A percentile compares a stretch with the other conserved stretches of the same genome.
Conservation (phyloP, 768 basidiomycete species). For the Cystobasidium tubakii region DNA sequence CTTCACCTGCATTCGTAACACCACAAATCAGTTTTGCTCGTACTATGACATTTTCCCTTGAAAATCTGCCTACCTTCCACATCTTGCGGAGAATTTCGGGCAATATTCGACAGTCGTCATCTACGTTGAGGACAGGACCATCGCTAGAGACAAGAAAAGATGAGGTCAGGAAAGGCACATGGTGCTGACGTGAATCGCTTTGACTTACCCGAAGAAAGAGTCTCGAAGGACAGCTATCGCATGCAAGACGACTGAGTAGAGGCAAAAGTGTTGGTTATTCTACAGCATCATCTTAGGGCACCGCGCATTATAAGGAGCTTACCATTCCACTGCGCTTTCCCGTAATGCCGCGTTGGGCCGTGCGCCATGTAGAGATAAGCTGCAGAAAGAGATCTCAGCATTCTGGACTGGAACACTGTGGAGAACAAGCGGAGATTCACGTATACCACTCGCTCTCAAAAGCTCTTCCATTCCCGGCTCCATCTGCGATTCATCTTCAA, state of each 20-base stretch:
- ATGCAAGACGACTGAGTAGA: constrained; percentile 18
- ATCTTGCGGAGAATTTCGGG: constrained; percentile 27
- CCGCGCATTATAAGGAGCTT: neutral
- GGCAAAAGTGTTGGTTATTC: neutral
- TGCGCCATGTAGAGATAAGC: constrained; percentile 33
- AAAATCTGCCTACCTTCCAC: constrained; percentile 17
- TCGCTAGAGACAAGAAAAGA: neutral
- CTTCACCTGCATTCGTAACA: constrained; percentile 6
- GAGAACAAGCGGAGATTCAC: constrained; percentile 22
- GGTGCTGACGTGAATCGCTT: neutral
- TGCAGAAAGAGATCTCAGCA: neutral
- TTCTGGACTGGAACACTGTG: no score
- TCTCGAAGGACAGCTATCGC: constrained; percentile 27
- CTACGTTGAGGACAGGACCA: constrained; percentile 25
- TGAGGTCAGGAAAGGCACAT: neutral
- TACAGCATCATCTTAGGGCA: neutral
- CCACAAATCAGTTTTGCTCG: neutral
- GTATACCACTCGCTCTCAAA: constrained; percentile 9
- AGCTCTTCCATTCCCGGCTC: constrained; percentile 19
- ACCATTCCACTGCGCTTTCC: constrained; percentile 35
- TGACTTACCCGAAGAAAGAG: constrained; percentile 25
- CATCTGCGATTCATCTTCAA: constrained; percentile 31
- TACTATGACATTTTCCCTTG: neutral
- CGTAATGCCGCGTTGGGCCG: constrained; percentile 26
- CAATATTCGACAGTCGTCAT: constrained; percentile 25